Base-by-base conservation (phyloP, 2,329 filamentous ascomycete genomes). In the Apiospora koreana region DNA sequence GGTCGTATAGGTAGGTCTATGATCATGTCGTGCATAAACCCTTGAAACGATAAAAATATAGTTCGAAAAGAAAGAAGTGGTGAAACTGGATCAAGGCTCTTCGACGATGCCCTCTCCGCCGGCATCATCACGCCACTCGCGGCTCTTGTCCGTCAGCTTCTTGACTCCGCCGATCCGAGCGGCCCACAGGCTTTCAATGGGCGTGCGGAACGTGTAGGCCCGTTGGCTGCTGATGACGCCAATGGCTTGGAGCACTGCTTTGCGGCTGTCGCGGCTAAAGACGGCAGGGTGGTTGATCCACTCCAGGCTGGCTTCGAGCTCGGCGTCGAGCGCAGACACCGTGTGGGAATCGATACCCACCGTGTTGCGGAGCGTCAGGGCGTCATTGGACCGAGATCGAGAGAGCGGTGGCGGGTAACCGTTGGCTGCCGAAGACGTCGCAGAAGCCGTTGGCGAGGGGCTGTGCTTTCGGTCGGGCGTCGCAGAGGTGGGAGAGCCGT, bases 271-370 rank as follows among this genome's bases (percentile, higher is more conserved):
- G 46, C 96, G 91, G 10, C 93, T 92, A 79, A 99, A 99, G 2
- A 98, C 94, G 1, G 95, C 95, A 1, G 96, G 96, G 78, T 99
- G 96, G 79, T 93, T 94, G 81, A 99, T 98, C 96, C 96, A 99
- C 82, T 99, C 96, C 21, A 99, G 85, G 67, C 93, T 94, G 43
- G 93, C 89, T 79, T 97, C 94, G 43, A 99, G 88, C 80, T 99
- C 96, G 0, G 93, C 89, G 79, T 99, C 96, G 23, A 99, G 89
- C 2, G 96, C 95, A 31, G 90, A 86, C 76, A 98, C 95, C 0
- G 93, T 96, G 45, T 86, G 86, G 7, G 89, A 83, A 77, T 99
- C 96, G 69, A 99, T 95, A n/a, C 94, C 93, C 8, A 91, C 88
- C 9, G 82, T 77, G 12, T 79, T 81, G 83, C 88, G 74, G 81